Conservation (phyloP, 2,329 filamentous ascomycete species). For the Lachnellula arida region DNA sequence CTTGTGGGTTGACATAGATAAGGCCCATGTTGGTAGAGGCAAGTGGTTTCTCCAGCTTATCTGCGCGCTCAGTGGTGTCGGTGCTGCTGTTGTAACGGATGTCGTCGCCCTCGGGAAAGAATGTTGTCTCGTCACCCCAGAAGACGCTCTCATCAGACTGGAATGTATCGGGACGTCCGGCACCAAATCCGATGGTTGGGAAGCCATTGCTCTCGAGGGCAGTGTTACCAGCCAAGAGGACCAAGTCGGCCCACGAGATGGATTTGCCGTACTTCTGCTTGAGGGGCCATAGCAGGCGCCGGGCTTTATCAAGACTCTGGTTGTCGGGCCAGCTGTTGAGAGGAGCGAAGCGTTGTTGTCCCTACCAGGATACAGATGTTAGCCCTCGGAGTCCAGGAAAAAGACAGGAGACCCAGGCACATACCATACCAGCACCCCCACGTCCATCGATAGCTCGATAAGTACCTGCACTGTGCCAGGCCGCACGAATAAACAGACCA, state of each 20-base stretch:
- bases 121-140: slow-evolving; percentile 51
- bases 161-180: slow-evolving; percentile 53
- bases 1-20: slow-evolving; percentile 60
- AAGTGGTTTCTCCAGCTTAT: slow-evolving; percentile 43
- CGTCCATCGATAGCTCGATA: slow-evolving; percentile 56
- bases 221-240: slow-evolving; percentile 54
- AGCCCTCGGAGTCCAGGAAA: background rate
- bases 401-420: background rate
- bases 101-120: slow-evolving; percentile 33
- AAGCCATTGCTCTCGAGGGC: slow-evolving; percentile 57
- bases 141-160: slow-evolving; percentile 58
- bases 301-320: slow-evolving; percentile 56
- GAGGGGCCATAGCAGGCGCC: slow-evolving; percentile 56
- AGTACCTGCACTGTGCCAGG: slow-evolving; percentile 57
- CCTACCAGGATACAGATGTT: slow-evolving; percentile 24
- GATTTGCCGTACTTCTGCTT: slow-evolving; percentile 61
- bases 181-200: slow-evolving; percentile 52
- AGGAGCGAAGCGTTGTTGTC: slow-evolving; percentile 57
- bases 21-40: slow-evolving; percentile 55
- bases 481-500: slow-evolving; percentile 56
- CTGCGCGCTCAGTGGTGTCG: slow-evolving; percentile 16
- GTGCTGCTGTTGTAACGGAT: slow-evolving; percentile 48
- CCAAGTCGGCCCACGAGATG: slow-evolving; percentile 57
- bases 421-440: slow-evolving; percentile 48
- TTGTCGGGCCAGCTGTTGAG: slow-evolving; percentile 62